These are phyloP conservation scores for Fusarium sp. DNA, from an alignment of 2,329 filamentous ascomycete species.

Conservation along the genomic window DNA sequence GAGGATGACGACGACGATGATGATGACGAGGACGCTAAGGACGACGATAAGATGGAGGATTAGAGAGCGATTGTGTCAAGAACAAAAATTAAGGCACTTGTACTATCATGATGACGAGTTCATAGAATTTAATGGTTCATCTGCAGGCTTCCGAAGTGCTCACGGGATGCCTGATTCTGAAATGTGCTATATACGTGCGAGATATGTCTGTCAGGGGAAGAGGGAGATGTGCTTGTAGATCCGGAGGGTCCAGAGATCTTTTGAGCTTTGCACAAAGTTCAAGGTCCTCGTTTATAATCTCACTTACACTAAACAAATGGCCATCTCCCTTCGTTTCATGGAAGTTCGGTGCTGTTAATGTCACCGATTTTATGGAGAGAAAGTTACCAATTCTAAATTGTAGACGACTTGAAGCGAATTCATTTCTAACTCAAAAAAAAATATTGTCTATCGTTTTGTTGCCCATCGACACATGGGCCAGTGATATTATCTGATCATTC, in stretches of 20 bases:
- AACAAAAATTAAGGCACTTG: slow-evolving; percentile 45
- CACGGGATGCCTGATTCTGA: slow-evolving; percentile 5
- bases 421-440: neutral
- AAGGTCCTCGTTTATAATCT: neutral
- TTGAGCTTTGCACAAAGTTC: neutral
- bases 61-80: slow-evolving; percentile 55
- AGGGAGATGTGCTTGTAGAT: slow-evolving; percentile 7
- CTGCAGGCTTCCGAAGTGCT: slow-evolving; percentile 36
- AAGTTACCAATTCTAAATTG: neutral
- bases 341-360: neutral
- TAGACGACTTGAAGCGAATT: neutral
- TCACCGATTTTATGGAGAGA: neutral
- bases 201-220: slow-evolving; percentile 27
- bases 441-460: neutral
- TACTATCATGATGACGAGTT: slow-evolving; percentile 52
- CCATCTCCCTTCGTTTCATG: no score
- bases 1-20: slow-evolving; percentile 83
- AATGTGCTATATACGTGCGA: slow-evolving; percentile 26
- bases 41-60: slow-evolving; percentile 88
- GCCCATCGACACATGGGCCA: neutral
- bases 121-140: slow-evolving; percentile 52
- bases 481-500: neutral
- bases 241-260: neutral
- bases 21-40: slow-evolving; percentile 68
- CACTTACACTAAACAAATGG: neutral